Evolutionary conservation across 768 basidiomycete genomes (phyloP).

Genomic region (Kwoniella newhampshirensis): DNA sequence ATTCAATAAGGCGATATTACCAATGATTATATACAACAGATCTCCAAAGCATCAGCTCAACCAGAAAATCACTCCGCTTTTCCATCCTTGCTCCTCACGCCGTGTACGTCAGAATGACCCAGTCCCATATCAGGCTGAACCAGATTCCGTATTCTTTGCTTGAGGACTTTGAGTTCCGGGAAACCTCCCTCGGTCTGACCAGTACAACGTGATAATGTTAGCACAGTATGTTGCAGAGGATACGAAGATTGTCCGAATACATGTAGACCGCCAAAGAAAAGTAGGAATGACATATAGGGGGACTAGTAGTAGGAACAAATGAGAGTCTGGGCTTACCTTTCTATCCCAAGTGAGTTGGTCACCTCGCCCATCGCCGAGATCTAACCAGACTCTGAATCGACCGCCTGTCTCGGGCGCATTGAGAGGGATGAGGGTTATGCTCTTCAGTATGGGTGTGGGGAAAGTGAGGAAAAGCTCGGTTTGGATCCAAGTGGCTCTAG

Average conservation of each 20-base stretch:
- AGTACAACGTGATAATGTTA: too few species aligned
- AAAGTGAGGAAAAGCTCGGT: constrained; percentile 91
- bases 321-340: constrained; percentile 64
- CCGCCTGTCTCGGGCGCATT: constrained; percentile 81
- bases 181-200: constrained; percentile 71
- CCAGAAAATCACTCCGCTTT: neutral
- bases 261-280: too few species aligned
- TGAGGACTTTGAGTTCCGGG: constrained; percentile 71
- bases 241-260: too few species aligned
- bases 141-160: constrained; percentile 80
- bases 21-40: too few species aligned
- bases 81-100: neutral
- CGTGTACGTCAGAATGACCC: constrained; percentile 73
- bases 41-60: too few species aligned
- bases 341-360: constrained; percentile 70
- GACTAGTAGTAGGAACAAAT: too few species aligned
- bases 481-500: constrained; percentile 88
- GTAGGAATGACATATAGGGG: too few species aligned
- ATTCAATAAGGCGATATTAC: too few species aligned
- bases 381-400: constrained; percentile 86
- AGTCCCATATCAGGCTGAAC: constrained; percentile 77
- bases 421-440: constrained; percentile 71
- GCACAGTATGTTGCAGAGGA: neutral
- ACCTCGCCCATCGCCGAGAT: constrained; percentile 39
- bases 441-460: constrained; percentile 69